phyloP scores from a whole-genome alignment of 2,329 filamentous ascomycete genomes.

The Paraphaeosphaeria minitans region DNA sequence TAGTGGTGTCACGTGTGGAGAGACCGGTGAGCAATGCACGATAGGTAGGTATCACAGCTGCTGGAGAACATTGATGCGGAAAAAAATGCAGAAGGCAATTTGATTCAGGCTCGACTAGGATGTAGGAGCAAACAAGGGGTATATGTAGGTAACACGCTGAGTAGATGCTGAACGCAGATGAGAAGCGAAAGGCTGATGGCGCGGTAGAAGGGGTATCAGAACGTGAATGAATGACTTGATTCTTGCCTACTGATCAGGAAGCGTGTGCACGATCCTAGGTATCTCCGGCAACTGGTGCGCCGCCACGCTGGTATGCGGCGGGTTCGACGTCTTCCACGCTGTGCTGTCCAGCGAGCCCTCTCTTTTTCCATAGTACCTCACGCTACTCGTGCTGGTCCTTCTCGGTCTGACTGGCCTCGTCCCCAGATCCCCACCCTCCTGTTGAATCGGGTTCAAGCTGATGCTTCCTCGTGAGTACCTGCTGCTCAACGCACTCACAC shows the following conservation, averaged over 20 bases:
- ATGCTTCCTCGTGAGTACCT: conserved; percentile 26
- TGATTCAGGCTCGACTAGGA: background rate
- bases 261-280: conserved; percentile 39
- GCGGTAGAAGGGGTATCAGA: too few relatives aligned
- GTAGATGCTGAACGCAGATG: background rate
- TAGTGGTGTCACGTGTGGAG: background rate
- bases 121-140: conserved; percentile 4
- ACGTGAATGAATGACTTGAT: too few relatives aligned
- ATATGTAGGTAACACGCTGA: conserved; percentile 1
- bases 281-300: conserved; percentile 23
- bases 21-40: background rate
- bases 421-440: conserved; percentile 24
- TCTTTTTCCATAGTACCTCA: conserved; percentile 31
- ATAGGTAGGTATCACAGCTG: background rate
- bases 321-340: conserved; percentile 4
- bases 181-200: background rate
- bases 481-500: conserved; percentile 21
- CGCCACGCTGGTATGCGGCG: conserved; percentile 21
- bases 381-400: conserved; percentile 36
- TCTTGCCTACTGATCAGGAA: conserved; percentile 21
- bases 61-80: background rate
- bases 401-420: conserved; percentile 25
- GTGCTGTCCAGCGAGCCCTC: conserved; percentile 18
- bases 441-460: conserved; percentile 29
- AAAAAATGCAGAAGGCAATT: background rate